These are phyloP conservation scores for Neurospora sp. DNA, from an alignment of 495 filamentous ascomycete genomes.

Conservation along the genomic window DNA sequence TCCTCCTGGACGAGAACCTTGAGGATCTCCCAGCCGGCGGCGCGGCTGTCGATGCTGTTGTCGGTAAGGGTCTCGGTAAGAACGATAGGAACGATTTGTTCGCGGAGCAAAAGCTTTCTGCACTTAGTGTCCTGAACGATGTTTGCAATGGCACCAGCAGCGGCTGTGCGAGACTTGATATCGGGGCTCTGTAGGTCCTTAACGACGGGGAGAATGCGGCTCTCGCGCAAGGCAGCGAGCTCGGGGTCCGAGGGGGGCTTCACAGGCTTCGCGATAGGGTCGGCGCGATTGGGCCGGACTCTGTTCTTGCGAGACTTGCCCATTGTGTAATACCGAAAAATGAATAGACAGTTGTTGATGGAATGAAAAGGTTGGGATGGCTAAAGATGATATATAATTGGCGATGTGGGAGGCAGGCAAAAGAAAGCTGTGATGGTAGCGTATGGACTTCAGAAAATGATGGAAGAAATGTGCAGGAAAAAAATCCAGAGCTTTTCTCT, in stretches of 20 bases:
- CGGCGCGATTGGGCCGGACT: conserved; percentile 25
- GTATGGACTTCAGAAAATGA: not conserved
- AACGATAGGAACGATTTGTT: conserved; percentile 49
- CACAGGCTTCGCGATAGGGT: conserved; percentile 39
- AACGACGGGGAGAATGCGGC: conserved; percentile 47
- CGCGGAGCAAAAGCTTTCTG: conserved; percentile 48
- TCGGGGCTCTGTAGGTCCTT: conserved; percentile 45
- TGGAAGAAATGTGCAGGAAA: not conserved
- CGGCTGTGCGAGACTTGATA: conserved; percentile 41
- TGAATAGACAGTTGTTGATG: not conserved
- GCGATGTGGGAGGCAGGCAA: not conserved
- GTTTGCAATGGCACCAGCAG: conserved; percentile 45
- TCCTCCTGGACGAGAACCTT: conserved; percentile 48
- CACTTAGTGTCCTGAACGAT: conserved; percentile 48
- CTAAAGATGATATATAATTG: not conserved
- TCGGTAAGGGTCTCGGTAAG: conserved; percentile 53
- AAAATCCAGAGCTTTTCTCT: not conserved
- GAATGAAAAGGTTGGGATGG: not conserved
- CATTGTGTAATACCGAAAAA: conserved; percentile 16
- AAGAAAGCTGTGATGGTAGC: not conserved
- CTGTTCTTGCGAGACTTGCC: conserved; percentile 34
- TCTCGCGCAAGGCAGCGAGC: conserved; percentile 44
- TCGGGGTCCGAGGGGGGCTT: conserved; percentile 47
- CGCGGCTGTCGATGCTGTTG: conserved; percentile 43
- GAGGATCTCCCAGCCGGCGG: conserved; percentile 52